phyloP scores from a whole-genome alignment of 257 asterid species.

The Thymus mandschuricus region DNA sequence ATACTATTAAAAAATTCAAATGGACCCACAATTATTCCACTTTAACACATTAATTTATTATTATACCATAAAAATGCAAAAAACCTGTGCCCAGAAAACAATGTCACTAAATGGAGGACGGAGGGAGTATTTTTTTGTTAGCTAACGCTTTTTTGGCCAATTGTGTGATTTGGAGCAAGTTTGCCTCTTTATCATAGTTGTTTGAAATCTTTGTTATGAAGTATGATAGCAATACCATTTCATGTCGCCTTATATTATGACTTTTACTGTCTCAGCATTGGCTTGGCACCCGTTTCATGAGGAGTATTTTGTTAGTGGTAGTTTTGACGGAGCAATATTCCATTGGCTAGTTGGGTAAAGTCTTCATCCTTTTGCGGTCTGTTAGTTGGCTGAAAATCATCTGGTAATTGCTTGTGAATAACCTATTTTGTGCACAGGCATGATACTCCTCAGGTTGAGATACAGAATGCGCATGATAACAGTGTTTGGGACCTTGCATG shows the following conservation, averaged over 20 bases:
- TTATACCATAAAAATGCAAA: too few species aligned
- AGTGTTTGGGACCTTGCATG: slow-evolving; percentile 99
- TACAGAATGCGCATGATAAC: slow-evolving; percentile 88
- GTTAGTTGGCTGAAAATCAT: slow-evolving; percentile 22
- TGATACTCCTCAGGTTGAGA: slow-evolving; percentile 94
- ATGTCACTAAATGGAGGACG: too few species aligned
- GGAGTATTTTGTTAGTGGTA: slow-evolving; percentile 98
- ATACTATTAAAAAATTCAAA: too few species aligned
- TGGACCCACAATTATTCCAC: too few species aligned
- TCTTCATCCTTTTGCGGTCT: slow-evolving; percentile 21
- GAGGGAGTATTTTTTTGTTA: too few species aligned
- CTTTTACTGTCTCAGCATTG: slow-evolving; percentile 57
- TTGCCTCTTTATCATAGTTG: too few species aligned
- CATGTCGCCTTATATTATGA: slow-evolving; percentile 14
- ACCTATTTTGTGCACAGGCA: slow-evolving; percentile 62
- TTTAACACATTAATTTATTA: too few species aligned
- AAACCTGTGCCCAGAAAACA: too few species aligned
- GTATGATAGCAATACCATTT: slow-evolving; percentile 15
- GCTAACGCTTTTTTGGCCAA: not conserved
- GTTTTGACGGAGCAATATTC: slow-evolving; percentile 94
- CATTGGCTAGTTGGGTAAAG: slow-evolving; percentile 98
- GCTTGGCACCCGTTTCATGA: slow-evolving; percentile 99
- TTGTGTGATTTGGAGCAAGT: slow-evolving; percentile 7
- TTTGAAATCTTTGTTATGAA: not conserved
- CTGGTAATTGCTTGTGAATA: slow-evolving; percentile 30